phyloP scores from a whole-genome alignment of 129 eudicot species.

The Pseudognaphalium luteoalbum region DNA sequence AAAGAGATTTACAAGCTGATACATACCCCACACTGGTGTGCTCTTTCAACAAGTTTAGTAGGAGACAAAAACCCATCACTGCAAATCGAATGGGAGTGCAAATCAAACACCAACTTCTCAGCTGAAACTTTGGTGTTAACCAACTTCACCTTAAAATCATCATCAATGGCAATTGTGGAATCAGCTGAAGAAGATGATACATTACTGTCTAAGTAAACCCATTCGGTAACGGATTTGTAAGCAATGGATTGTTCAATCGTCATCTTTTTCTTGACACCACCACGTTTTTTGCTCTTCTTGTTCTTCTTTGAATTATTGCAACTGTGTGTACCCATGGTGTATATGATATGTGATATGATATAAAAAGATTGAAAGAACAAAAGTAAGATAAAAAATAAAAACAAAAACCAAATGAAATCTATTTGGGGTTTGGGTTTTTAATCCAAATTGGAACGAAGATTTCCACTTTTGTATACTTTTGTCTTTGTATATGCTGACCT shows the following conservation, averaged over 20 bases:
- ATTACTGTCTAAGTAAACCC: constrained; percentile 65
- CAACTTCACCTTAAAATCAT: constrained; percentile 55
- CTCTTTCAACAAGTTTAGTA: constrained; percentile 80
- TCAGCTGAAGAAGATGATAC: neutral
- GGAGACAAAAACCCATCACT: constrained; percentile 98
- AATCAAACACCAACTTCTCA: constrained; percentile 82
- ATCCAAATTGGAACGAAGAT: constrained; percentile 23
- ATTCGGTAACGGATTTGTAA: constrained; percentile 69
- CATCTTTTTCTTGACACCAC: constrained; percentile 73
- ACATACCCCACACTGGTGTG: constrained; percentile 90
- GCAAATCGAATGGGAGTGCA: constrained; percentile 81
- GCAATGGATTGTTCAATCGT: constrained; percentile 71
- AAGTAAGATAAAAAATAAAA: neutral
- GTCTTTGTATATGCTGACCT: neutral
- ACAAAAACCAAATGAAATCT: neutral
- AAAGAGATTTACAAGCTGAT: constrained; percentile 23
- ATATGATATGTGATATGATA: neutral
- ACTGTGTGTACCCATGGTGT: constrained; percentile 32
- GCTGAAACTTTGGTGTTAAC: constrained; percentile 47
- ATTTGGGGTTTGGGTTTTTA: constrained; percentile 24
- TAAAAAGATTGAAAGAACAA: neutral
- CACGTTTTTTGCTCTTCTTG: constrained; percentile 76
- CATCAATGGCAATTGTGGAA: constrained; percentile 36
- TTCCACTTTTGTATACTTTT: constrained; percentile 23
- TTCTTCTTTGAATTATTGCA: constrained; percentile 42